A percentile compares a stretch with the other conserved stretches of the same genome.
Evolutionary conservation across 306 rosid species (phyloP).

Genomic region (Trifolium fragiferum): DNA sequence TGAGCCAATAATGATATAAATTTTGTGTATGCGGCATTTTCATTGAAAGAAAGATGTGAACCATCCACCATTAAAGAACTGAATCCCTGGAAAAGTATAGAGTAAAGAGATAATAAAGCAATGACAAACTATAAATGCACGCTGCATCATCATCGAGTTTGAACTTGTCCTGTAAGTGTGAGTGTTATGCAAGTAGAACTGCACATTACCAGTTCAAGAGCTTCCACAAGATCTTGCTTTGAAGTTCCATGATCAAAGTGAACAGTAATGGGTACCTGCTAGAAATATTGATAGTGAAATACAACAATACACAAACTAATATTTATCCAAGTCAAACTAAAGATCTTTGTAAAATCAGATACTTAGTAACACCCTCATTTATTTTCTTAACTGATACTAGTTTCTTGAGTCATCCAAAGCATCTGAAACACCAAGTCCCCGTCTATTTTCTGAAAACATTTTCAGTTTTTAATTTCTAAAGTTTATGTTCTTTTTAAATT

Average conservation of each 20-base stretch:
- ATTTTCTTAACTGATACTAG: background rate
- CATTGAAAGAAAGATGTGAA: slow-evolving; percentile 82
- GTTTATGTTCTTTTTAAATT: background rate
- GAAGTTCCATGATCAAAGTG: slow-evolving; percentile 98
- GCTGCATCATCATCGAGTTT: slow-evolving; percentile 33
- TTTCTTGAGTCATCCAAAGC: background rate
- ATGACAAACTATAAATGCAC: slow-evolving; percentile 22
- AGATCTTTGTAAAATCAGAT: slow-evolving; percentile 9
- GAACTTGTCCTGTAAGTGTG: slow-evolving; percentile 21
- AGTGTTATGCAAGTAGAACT: slow-evolving; percentile 19
- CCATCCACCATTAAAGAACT: slow-evolving; percentile 95
- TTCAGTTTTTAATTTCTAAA: background rate
- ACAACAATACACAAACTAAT: slow-evolving; percentile 18
- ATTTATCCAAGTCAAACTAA: background rate
- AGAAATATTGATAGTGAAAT: slow-evolving; percentile 37
- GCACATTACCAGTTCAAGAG: slow-evolving; percentile 75
- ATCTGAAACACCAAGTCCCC: slow-evolving; percentile 16
- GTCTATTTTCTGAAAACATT: background rate
- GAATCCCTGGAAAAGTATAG: slow-evolving; percentile 63
- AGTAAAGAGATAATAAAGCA: slow-evolving; percentile 31
- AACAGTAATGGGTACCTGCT: slow-evolving; percentile 87
- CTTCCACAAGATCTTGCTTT: slow-evolving; percentile 81
- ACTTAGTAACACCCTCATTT: slow-evolving; percentile 8
- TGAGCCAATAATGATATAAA: slow-evolving; percentile 76
- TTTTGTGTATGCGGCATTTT: slow-evolving; percentile 77